These are phyloP conservation scores for Spencermartinsiella ligniputridi DNA, from an alignment of 1,139 yeast genomes.

Conservation along the genomic window DNA sequence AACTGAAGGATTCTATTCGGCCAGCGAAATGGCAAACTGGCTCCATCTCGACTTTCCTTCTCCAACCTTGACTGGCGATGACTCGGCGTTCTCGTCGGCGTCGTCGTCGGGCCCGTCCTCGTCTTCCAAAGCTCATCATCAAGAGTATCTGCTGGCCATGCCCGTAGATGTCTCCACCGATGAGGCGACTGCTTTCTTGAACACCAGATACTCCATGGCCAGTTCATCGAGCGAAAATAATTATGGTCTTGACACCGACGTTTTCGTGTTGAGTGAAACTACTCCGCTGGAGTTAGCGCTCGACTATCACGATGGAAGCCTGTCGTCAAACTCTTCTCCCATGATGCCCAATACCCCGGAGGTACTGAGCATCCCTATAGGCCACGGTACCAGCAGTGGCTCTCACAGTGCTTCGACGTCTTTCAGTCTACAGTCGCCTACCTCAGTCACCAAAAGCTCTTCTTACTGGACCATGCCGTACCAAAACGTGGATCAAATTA, in stretches of 20 bases:
- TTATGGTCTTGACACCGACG: background rate
- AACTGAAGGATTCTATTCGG: background rate
- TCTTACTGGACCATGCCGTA: background rate
- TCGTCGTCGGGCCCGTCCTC: background rate
- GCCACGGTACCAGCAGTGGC: too few relatives aligned
- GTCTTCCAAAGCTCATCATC: background rate
- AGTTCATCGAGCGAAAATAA: background rate
- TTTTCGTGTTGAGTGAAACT: background rate
- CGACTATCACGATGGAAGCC: background rate
- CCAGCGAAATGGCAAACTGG: constrained; percentile 2
- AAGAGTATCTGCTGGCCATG: background rate
- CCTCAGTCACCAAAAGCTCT: background rate
- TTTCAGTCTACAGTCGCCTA: background rate
- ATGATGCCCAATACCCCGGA: constrained; percentile 5
- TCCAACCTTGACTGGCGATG: background rate
- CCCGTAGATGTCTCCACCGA: constrained; percentile 1
- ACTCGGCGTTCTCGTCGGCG: background rate
- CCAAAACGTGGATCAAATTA: background rate
- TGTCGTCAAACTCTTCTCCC: constrained; percentile 4
- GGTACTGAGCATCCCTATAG: background rate
- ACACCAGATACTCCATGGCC: background rate
- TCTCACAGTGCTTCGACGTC: too few relatives aligned
- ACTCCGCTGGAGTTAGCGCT: background rate
- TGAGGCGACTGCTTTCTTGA: background rate
- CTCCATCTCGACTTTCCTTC: constrained; percentile 2